phyloP scores from a whole-genome alignment of 2,329 filamentous ascomycete genomes.

The Alternaria infectoria region DNA sequence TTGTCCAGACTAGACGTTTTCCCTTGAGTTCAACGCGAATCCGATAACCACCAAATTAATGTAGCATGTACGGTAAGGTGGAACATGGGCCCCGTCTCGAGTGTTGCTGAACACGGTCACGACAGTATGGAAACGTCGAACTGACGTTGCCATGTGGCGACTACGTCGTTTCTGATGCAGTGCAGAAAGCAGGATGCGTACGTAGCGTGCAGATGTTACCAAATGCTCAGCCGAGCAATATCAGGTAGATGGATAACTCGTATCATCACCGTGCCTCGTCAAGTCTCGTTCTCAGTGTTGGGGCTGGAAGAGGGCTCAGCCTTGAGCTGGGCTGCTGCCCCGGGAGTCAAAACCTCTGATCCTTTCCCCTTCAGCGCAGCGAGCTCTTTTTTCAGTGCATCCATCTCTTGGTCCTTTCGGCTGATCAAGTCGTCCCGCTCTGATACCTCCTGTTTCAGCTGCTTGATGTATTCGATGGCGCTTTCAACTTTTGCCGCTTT shows the following conservation, averaged over 20 bases:
- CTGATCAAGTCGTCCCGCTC: conserved; percentile 69
- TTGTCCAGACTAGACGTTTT: background rate
- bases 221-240: background rate
- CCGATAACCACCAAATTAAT: background rate
- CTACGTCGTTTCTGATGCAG: background rate
- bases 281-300: conserved; percentile 17
- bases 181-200: background rate
- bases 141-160: background rate
- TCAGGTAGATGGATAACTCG: background rate
- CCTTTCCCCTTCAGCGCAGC: conserved; percentile 34
- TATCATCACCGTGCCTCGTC: conserved; percentile 7
- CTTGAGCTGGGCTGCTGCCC: conserved; percentile 15
- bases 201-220: background rate
- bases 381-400: conserved; percentile 58
- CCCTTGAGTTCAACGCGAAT: background rate
- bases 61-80: background rate
- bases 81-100: background rate
- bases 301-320: conserved; percentile 20
- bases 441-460: conserved; percentile 74
- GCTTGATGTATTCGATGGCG: conserved; percentile 93
- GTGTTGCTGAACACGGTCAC: background rate
- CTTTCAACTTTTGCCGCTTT: conserved; percentile 98
- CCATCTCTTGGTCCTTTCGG: conserved; percentile 68
- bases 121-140: background rate
- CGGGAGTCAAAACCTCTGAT: conserved; percentile 16